These are phyloP conservation scores for Orbilia brochopaga DNA, from an alignment of 2,329 filamentous ascomycete genomes.

Conservation along the genomic window DNA sequence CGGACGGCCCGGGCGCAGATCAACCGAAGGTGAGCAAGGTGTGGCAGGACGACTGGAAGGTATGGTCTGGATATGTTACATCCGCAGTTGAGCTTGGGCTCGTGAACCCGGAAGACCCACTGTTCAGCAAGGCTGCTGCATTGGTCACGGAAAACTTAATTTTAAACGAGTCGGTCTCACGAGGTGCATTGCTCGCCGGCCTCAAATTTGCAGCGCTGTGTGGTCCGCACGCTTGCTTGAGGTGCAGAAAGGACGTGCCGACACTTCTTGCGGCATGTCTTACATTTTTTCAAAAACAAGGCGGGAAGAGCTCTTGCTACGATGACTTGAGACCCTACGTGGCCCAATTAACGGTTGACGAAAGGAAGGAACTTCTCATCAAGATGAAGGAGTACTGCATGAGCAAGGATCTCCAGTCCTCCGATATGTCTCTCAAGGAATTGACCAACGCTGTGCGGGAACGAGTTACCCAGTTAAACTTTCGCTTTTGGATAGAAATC, in stretches of 20 bases:
- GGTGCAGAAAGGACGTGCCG: conserved; percentile 52
- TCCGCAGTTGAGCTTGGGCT: conserved; percentile 48
- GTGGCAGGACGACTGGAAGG: conserved; percentile 55
- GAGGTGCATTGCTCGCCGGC: conserved; percentile 53
- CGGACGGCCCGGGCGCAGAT: conserved; percentile 29
- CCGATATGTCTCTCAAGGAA: conserved; percentile 35
- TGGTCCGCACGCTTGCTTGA: conserved; percentile 47
- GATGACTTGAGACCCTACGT: conserved; percentile 55
- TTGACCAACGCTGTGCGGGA: conserved; percentile 24
- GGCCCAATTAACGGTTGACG: conserved; percentile 52
- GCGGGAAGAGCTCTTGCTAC: conserved; percentile 55
- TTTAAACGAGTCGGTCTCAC: conserved; percentile 41
- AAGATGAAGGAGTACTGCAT: conserved; percentile 49
- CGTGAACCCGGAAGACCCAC: conserved; percentile 33
- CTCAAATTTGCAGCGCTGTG: conserved; percentile 54
- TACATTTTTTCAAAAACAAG: conserved; percentile 53
- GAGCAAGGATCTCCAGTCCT: conserved; percentile 31
- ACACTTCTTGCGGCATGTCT: conserved; percentile 53
- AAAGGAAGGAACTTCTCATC: conserved; percentile 51
- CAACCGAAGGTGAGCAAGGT: conserved; percentile 38
- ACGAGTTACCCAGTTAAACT: conserved; percentile 34
- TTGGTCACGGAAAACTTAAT: conserved; percentile 27
- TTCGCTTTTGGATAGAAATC: conserved; percentile 39
- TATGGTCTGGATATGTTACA: conserved; percentile 55
- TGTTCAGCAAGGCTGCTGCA: conserved; percentile 41